A percentile compares a stretch with the other conserved stretches of the same genome.
Evolutionary conservation across 2,329 filamentous ascomycete species (phyloP).

Genomic region (Neonectria hederae): DNA sequence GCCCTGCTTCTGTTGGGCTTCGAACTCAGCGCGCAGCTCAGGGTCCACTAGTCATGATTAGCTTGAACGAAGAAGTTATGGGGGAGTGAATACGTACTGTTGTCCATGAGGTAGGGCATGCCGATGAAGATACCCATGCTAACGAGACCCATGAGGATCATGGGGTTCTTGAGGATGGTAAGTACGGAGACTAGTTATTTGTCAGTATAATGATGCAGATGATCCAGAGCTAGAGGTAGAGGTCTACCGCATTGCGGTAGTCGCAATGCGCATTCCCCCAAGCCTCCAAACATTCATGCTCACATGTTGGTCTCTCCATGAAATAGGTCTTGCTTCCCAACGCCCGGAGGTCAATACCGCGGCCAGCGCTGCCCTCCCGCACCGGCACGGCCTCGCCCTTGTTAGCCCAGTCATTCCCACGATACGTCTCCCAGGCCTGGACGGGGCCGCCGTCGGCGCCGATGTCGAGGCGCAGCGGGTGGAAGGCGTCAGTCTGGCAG

Average conservation of each 20-base stretch:
- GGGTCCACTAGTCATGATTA: conserved; percentile 80
- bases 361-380: conserved; percentile 49
- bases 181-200: conserved; percentile 75
- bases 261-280: not conserved
- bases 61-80: conserved; percentile 3
- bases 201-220: conserved; percentile 2
- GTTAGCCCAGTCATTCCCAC: conserved; percentile 91
- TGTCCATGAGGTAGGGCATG: conserved; percentile 95
- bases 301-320: conserved; percentile 78
- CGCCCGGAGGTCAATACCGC: conserved; percentile 68
- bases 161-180: conserved; percentile 88
- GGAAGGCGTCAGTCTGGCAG: conserved; percentile 77
- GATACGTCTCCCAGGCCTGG: conserved; percentile 82
- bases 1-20: conserved; percentile 84
- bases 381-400: conserved; percentile 71
- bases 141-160: conserved; percentile 91
- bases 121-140: conserved; percentile 86
- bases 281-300: conserved; percentile 50
- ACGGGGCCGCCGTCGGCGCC: conserved; percentile 53
- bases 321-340: conserved; percentile 78
- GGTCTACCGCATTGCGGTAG: not conserved
- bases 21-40: conserved; percentile 93
- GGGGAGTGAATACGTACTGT: conserved; percentile 71
- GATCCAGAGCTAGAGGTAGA: no score
- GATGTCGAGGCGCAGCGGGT: conserved; percentile 83